A percentile compares a stretch with the other conserved stretches of the same genome.
Evolutionary conservation across 78 protist species (phyloP).

Genomic region (Corallochytrium limacisporum): DNA sequence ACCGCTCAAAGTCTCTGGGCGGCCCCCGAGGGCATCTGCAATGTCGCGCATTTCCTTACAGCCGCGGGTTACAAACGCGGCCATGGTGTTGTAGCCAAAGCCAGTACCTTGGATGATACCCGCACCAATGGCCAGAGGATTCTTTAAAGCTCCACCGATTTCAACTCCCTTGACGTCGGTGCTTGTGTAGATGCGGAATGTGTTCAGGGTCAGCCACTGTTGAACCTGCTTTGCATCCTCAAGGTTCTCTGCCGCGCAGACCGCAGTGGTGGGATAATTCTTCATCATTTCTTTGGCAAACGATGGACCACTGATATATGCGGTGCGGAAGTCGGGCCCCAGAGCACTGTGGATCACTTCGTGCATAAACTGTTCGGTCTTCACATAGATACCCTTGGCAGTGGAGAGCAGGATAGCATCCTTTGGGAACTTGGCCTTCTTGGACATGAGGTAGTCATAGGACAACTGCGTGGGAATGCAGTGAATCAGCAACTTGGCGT

Average conservation of each 20-base stretch:
- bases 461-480: too few relatives aligned
- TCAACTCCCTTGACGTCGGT: constrained; percentile 47
- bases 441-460: too few relatives aligned
- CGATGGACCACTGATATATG: constrained; percentile 39
- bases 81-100: constrained; percentile 34
- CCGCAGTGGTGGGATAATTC: constrained; percentile 28
- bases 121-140: constrained; percentile 50
- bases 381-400: too few relatives aligned
- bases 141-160: constrained; percentile 51
- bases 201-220: not conserved
- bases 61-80: constrained; percentile 43
- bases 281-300: constrained; percentile 30
- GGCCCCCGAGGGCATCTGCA: constrained; percentile 13
- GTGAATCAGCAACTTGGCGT: too few relatives aligned
- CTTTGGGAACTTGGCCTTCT: too few relatives aligned
- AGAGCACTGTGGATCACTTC: too few relatives aligned
- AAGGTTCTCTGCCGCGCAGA: not conserved
- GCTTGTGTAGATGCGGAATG: constrained; percentile 28
- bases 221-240: constrained; percentile 11
- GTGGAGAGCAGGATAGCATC: too few relatives aligned
- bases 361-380: too few relatives aligned
- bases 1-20: constrained; percentile 17
- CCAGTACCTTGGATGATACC: constrained; percentile 51
- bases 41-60: constrained; percentile 21
- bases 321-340: too few relatives aligned